Percentiles rank a stretch among this genome's conserved stretches.
Conservation (phyloP, 176 grass and related monocot species). For the Carex parvula region DNA sequence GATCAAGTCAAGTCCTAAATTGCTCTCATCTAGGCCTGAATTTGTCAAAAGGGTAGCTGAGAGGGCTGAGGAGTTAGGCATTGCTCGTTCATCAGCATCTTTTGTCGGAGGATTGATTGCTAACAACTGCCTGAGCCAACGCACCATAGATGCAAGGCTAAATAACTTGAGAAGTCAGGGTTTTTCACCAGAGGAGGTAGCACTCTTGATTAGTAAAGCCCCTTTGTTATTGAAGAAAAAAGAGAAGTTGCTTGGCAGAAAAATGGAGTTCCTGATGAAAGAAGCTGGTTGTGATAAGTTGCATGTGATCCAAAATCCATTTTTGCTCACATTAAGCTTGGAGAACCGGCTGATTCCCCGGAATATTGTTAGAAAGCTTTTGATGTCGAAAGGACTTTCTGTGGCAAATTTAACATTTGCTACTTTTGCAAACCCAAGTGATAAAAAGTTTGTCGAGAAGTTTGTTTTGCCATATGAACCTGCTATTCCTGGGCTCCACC, state of each 20-base stretch:
- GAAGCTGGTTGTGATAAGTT: slow-evolving; percentile 13
- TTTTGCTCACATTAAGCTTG: slow-evolving; percentile 39
- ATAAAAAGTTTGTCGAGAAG: background rate
- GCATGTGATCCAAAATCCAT: slow-evolving; percentile 19
- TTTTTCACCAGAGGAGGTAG: slow-evolving; percentile 28
- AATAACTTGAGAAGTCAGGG: slow-evolving; percentile 34
- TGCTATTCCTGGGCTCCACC: background rate
- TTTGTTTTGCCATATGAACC: background rate
- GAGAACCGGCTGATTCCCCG: slow-evolving; percentile 49
- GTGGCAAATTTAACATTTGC: background rate
- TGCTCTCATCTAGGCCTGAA: background rate
- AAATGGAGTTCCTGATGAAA: slow-evolving; percentile 46
- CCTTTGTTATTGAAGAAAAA: background rate
- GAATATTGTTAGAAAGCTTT: slow-evolving; percentile 22
- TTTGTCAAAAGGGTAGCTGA: background rate
- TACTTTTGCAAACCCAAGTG: background rate
- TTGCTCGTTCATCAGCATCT: background rate
- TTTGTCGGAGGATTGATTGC: background rate
- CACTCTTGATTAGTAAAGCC: background rate
- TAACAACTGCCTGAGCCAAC: background rate
- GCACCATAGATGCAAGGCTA: slow-evolving; percentile 25
- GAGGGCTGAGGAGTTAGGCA: slow-evolving; percentile 15
- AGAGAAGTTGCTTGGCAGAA: slow-evolving; percentile 21
- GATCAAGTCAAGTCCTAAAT: background rate
- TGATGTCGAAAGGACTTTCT: slow-evolving; percentile 38